Base-by-base conservation (phyloP, 2,329 filamentous ascomycete genomes). In the Fusarium chlamydosporum region DNA sequence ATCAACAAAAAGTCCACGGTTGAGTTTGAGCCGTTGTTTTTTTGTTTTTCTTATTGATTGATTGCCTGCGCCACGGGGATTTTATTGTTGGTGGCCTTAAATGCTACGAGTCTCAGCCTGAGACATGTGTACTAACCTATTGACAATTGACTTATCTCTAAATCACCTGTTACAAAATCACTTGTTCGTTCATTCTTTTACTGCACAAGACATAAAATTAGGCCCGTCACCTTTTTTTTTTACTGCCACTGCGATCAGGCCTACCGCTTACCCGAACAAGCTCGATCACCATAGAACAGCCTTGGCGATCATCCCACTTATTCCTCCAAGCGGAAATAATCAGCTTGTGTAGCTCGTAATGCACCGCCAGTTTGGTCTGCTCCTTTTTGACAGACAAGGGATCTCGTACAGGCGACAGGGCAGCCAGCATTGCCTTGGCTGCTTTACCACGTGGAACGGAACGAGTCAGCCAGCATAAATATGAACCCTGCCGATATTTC, bases 241-340 rank as follows among this genome's bases (percentile, higher is more conserved):
- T 45, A 61, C 56, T 62, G 46, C 56, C 46, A 18, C 10, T 16
- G 37, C 38, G 11, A 33, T 27, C 38, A n/a, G 38, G 18, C 38
- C 12, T 40, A 53, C 58, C 56, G 58, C 58, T 47, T 61, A 31
- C 45, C 41, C 5, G 11, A 10, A 8, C 0, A 29, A 46, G 42
- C 31, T 7, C 37, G 37, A 18, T 10, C 4, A n/a, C 33, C 29
- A 29, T 29, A 11, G 27, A 11, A 15, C 40, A 9, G 26, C 7
- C 26, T 33, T 38, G 58, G 42, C 42, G 50, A 63, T 63, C 60
- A 63, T 63, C 42, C 60, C 58, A 63, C 60, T 50, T 57, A 63
- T 63, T 63, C 34, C 60, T 33, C 4, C 13, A 57, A 35, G 4
- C 16, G 37, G 60, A 57, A 56, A 34, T 15, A 61, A 13, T 20